Conservation (phyloP, 2,329 filamentous ascomycete species). For the Clathrospora elynae region DNA sequence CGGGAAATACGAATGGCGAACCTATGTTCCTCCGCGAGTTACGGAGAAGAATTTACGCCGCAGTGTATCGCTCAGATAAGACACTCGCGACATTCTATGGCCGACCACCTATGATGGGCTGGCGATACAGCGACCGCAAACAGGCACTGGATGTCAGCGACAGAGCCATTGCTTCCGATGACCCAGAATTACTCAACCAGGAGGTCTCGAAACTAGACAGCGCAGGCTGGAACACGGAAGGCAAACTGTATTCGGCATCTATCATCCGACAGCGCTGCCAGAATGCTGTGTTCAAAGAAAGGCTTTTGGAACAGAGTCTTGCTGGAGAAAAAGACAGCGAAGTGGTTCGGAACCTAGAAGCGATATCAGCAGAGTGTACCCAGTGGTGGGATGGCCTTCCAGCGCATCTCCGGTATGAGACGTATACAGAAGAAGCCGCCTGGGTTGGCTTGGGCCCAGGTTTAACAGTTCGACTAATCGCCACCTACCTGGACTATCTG, state of each 20-base stretch:
- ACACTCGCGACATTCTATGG: slow-evolving; percentile 44
- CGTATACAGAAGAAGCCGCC: slow-evolving; percentile 39
- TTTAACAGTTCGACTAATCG: slow-evolving; percentile 35
- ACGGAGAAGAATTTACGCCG: slow-evolving; percentile 36
- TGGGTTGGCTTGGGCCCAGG: slow-evolving; percentile 35
- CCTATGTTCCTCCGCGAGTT: slow-evolving; percentile 43
- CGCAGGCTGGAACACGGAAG: slow-evolving; percentile 42
- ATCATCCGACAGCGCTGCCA: slow-evolving; percentile 36
- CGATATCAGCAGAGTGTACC: slow-evolving; percentile 35
- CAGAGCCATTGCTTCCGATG: slow-evolving; percentile 29
- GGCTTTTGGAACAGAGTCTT: slow-evolving; percentile 40
- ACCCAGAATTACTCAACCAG: slow-evolving; percentile 29
- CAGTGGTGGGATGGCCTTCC: slow-evolving; percentile 39
- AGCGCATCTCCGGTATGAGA: slow-evolving; percentile 42
- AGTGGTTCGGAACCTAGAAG: slow-evolving; percentile 35
- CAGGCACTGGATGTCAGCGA: slow-evolving; percentile 42
- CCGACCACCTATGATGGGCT: slow-evolving; percentile 44
- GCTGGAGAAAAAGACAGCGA: slow-evolving; percentile 39
- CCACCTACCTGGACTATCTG: slow-evolving; percentile 43
- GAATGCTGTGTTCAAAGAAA: slow-evolving; percentile 39
- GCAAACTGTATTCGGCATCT: slow-evolving; percentile 32
- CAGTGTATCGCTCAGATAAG: slow-evolving; percentile 42
- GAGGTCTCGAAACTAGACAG: slow-evolving; percentile 36
- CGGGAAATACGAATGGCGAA: slow-evolving; percentile 23
- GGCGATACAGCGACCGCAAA: slow-evolving; percentile 41